Conservation (phyloP, 768 basidiomycete species). For the Pleurotus sapidus region DNA sequence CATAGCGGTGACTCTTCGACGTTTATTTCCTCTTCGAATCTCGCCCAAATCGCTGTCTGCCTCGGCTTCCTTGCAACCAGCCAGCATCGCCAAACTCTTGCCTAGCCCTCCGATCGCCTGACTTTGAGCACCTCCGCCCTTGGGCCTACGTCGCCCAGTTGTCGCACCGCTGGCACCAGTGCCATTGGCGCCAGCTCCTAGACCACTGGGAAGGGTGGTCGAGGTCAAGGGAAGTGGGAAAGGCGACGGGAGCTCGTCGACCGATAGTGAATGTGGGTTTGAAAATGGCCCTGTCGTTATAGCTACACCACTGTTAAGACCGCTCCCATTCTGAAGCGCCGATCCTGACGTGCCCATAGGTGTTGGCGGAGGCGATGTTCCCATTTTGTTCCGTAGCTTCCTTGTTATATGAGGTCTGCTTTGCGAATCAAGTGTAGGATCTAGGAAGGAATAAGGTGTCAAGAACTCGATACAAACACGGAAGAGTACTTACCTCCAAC, state of each 20-base stretch:
- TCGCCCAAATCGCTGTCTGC: constrained; percentile 75
- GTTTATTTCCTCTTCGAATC: constrained; percentile 74
- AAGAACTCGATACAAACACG: constrained; percentile 8
- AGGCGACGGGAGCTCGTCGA: constrained; percentile 84
- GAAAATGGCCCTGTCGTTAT: constrained; percentile 68
- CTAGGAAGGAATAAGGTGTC: constrained; percentile 29
- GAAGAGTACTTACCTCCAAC: constrained; percentile 49
- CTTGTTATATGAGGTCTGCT: constrained; percentile 79
- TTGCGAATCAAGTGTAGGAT: constrained; percentile 72
- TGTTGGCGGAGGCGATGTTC: constrained; percentile 69
- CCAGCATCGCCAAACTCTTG: constrained; percentile 63
- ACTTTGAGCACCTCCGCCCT: constrained; percentile 50
- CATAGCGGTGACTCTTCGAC: constrained; percentile 39
- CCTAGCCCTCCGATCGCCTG: constrained; percentile 67
- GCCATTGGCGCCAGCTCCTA: constrained; percentile 18
- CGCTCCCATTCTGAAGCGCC: constrained; percentile 32
- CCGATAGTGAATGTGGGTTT: constrained; percentile 82
- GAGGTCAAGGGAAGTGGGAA: constrained; percentile 75
- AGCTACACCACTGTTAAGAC: constrained; percentile 43
- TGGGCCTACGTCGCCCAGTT: constrained; percentile 46
- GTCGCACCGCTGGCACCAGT: constrained; percentile 29
- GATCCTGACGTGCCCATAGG: constrained; percentile 44
- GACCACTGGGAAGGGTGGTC: constrained; percentile 37
- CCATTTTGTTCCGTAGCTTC: constrained; percentile 79
- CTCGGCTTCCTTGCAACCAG: constrained; percentile 61